These are phyloP conservation scores for Pseudopithomyces maydicus DNA, from an alignment of 2,329 filamentous ascomycete species.

Conservation along the genomic window DNA sequence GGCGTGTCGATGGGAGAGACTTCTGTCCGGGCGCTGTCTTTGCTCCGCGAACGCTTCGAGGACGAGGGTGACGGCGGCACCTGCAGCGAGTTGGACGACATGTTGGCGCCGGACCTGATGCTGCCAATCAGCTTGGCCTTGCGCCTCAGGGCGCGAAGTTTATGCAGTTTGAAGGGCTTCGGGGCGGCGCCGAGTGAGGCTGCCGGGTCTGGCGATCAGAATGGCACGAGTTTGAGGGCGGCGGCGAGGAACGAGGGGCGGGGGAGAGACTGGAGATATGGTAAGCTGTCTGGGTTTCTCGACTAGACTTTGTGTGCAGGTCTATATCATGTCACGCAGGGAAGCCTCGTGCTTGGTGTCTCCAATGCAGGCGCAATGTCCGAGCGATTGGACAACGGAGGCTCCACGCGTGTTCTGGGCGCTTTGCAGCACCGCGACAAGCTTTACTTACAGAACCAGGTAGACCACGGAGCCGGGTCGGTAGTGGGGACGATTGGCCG, in stretches of 20 bases:
- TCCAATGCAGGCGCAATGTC: not conserved
- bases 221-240: constrained; percentile 16
- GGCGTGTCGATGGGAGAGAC: constrained; percentile 31
- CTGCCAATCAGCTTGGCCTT: constrained; percentile 44
- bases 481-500: constrained; percentile 14
- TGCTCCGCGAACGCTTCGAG: constrained; percentile 47
- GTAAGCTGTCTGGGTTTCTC: not conserved
- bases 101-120: constrained; percentile 26
- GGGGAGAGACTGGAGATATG: not conserved
- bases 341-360: not conserved
- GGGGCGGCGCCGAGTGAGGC: constrained; percentile 15
- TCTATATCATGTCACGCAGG: not conserved
- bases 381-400: not conserved
- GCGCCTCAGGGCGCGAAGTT: constrained; percentile 46
- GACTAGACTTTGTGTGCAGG: not conserved
- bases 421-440: not conserved
- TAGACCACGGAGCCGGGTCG: constrained; percentile 18
- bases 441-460: not conserved
- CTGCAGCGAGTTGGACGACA: constrained; percentile 29
- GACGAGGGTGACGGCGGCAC: constrained; percentile 42
- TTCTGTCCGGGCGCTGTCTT: constrained; percentile 36
- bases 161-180: constrained; percentile 43
- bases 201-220: constrained; percentile 20
- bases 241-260: constrained; percentile 7
- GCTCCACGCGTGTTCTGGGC: not conserved